Evolutionary conservation across 2,329 filamentous ascomycete species (phyloP), one percentile per base, ranked within the genome.

Genomic region (Hymenoscyphus scutula): DNA sequence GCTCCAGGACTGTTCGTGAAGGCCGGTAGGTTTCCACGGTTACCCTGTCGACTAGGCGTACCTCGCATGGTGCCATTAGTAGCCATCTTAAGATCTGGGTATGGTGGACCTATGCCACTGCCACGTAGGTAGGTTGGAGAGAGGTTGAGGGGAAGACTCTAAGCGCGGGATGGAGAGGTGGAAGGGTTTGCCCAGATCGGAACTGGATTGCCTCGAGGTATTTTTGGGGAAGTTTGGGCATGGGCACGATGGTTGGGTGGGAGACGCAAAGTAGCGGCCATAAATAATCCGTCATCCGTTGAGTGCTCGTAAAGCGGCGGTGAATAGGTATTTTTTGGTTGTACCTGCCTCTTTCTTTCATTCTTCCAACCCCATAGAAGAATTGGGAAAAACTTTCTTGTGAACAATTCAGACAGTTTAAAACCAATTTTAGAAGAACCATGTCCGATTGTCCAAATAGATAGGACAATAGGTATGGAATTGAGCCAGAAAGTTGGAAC

Each of bases 21-120:
- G 67, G 67, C 64, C 25, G 84, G 84, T 65, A 85, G 78, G 69
- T 77, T 78, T 68, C 82, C 84, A 71, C 87, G 83, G 69, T 78
- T 77, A 77, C 89, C 79, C 68, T 77, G 79, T 67, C 85, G 83
- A 74, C 74, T 89, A 70, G 89, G 89, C 65, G 88, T 91, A 70
- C 87, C 87, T 80, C 89, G 84, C 77, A 88, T 81, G 63, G 88
- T 90, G 71, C 72, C 58, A 32, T 71, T 67, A 59, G 72, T 73
- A 45, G 73, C 70, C 73, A 75, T 74, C 61, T 51, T 64, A 54
- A 25, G 23, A 30, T 60, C 27, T 37, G n/a, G 41, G 54, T 62
- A 32, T 13, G 34, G 34, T 56, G 32, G 19, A 48, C 19, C 54
- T 34, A 38, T 56, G 17, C 54, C 34, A 53, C 51, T 56, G 29